Base-by-base conservation (phyloP, 768 basidiomycete genomes). In the Tephrocybe sp. region DNA sequence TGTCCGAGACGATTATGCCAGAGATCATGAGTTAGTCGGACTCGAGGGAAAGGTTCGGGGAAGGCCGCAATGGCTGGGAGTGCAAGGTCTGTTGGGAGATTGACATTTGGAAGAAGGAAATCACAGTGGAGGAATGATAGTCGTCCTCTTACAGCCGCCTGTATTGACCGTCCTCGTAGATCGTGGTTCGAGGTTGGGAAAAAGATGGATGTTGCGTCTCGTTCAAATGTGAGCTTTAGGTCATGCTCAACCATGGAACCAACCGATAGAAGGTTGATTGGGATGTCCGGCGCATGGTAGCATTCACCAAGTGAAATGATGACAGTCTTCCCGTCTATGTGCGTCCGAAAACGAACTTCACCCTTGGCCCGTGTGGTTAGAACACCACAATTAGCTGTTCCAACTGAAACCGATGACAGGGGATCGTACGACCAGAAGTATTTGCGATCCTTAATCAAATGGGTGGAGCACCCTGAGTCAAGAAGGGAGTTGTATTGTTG, bases 1-100 rank as follows among this genome's bases (percentile, higher is more conserved):
- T 68, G 66, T 4, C 63, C 63, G 31, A 65, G 53, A 6, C 53
- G 52, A 13, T 57, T 39, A 42, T 66, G 66, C 62, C 60, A 65
- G 0, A 62, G 49, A 4, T n/a, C n/a, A n/a, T n/a, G n/a, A n/a
- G n/a, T n/a, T n/a, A 46, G 50, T 0, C 51, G 50, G 24, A 55
- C n/a, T n/a, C n/a, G 27, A 29, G 27, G 27, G 5, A 5, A 29
- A 34, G 3, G 31, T 5, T 21, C 16, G 12, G 44, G 44, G 18
- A 57, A 58, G n/a, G 15, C 38, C 15, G 19, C 34, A 24, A 13
- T 34, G 29, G 19, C 30, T 27, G n/a, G 9, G 15, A 29, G n/a
- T 3, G 22, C n/a, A 4, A 24, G 11, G 23, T 16, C 13, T 3
- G 34, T 27, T 23, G 18, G n/a, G 10, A 19, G 22, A 40, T 41